Evolutionary conservation across 2,329 filamentous ascomycete species (phyloP).

Genomic region (Ascocoryne sarcoides): DNA sequence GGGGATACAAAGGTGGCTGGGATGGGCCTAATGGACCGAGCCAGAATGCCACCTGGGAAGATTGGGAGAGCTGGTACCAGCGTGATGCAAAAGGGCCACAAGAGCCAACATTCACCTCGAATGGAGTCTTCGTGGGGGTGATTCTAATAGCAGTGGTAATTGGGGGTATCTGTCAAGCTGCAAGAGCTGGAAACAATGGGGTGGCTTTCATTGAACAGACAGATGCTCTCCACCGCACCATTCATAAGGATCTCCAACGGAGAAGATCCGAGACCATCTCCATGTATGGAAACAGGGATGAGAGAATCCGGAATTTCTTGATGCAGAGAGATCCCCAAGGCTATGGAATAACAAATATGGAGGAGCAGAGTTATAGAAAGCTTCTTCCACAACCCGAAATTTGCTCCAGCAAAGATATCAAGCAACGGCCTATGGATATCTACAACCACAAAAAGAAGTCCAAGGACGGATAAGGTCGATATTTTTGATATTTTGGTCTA

Average conservation of each 20-base stretch:
- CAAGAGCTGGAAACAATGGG: conserved; percentile 55
- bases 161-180: conserved; percentile 64
- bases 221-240: conserved; percentile 56
- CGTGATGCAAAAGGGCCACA: conserved; percentile 39
- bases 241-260: conserved; percentile 52
- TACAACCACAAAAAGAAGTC: conserved; percentile 11
- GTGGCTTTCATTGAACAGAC: conserved; percentile 55
- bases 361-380: conserved; percentile 37
- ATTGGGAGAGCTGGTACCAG: conserved; percentile 80
- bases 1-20: conserved; percentile 20
- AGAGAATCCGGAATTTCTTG: conserved; percentile 70
- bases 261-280: conserved; percentile 44
- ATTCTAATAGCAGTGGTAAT: conserved; percentile 60
- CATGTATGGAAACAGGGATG: conserved; percentile 45
- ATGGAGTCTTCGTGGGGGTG: conserved; percentile 68
- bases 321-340: conserved; percentile 52
- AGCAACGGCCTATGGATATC: conserved; percentile 11
- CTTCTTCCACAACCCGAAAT: conserved; percentile 37
- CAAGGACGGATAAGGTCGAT: conserved; percentile 8
- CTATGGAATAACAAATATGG: conserved; percentile 15
- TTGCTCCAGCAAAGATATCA: conserved; percentile 35
- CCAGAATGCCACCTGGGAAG: conserved; percentile 91
- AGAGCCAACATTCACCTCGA: conserved; percentile 61
- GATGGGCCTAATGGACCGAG: conserved; percentile 36
- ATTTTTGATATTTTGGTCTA: too few relatives aligned